Evolutionary conservation across 2,329 filamentous ascomycete species (phyloP), one percentile per base, ranked within the genome.

Genomic region (Huntiella omanensis): DNA sequence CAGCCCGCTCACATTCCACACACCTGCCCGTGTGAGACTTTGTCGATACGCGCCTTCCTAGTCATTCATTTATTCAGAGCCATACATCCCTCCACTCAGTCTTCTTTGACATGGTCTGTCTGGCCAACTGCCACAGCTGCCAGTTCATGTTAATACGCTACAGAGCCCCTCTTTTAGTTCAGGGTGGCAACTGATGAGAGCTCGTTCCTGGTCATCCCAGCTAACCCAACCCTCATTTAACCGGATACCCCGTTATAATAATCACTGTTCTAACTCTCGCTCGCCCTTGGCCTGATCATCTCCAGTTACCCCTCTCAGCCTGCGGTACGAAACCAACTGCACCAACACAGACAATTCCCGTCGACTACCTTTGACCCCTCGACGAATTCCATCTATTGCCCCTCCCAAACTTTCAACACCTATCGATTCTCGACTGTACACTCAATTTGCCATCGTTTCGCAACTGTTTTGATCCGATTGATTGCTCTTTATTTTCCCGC

Each of bases 271-370:
- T 45, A 46, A 43, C 47, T 41, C 22, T 41, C 22, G 22, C 40
- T 28, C 40, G 28, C 43, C 33, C 40, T 49, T 46, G 37, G 43
- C 45, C 43, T 19, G 36, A 44, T 28, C 43, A 40, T 43, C 40
- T 15, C 33, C 44, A 49, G 43, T 46, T 49, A 49, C 47, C 47
- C 47, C 47, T 49, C 47, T 44, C 47, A 43, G 40, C 42, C 43
- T 49, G 43, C 12, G 39, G 36, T 41, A 41, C 22, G n/a, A 32
- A 41, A 22, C 40, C 12, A 41, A 41, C 40, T 28, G 19, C 33
- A 19, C 17, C 11, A 28, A 28, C 22, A 28, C 22, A 28, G 22
- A 28, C 40, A 35, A 37, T 33, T 35, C 15, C 38, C 45, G 40
- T 28, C 34, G 15, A 43, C 40, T 22, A 28, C 43, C 16, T 15